phyloP scores from a whole-genome alignment of 148 eudicot species.

The Talinum fruticosum region DNA sequence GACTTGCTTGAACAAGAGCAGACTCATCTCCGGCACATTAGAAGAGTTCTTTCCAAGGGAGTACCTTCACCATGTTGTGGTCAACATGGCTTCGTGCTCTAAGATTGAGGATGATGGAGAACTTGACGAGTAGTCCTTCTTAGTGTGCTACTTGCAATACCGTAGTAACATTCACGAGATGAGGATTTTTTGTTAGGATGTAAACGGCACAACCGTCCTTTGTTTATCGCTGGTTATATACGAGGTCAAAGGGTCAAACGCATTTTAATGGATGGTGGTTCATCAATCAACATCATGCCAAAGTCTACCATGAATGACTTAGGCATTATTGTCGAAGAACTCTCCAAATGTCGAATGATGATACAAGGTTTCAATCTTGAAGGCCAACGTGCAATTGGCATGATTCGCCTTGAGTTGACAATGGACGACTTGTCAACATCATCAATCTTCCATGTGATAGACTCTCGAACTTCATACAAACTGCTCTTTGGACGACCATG shows the following conservation, averaged over 20 bases:
- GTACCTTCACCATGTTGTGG: not conserved
- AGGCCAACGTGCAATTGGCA: too few relatives aligned
- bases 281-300: conserved; percentile 1
- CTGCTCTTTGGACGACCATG: not conserved
- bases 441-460: not conserved
- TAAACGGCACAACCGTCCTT: not conserved
- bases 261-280: not conserved
- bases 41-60: conserved; percentile 6
- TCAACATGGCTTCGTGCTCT: not conserved
- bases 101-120: not conserved
- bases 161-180: not conserved
- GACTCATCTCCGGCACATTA: not conserved
- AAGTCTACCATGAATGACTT: conserved; percentile 8
- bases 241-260: too few relatives aligned
- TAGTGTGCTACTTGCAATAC: too few relatives aligned
- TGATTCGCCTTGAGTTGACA: not conserved
- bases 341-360: not conserved
- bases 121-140: not conserved
- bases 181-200: not conserved
- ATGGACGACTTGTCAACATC: not conserved
- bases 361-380: not conserved
- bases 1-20: not conserved
- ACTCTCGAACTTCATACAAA: not conserved
- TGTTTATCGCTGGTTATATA: not conserved
- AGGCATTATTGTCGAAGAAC: not conserved